Conservation (phyloP, 176 grass and related monocot species). For the Zizania latifolia region DNA sequence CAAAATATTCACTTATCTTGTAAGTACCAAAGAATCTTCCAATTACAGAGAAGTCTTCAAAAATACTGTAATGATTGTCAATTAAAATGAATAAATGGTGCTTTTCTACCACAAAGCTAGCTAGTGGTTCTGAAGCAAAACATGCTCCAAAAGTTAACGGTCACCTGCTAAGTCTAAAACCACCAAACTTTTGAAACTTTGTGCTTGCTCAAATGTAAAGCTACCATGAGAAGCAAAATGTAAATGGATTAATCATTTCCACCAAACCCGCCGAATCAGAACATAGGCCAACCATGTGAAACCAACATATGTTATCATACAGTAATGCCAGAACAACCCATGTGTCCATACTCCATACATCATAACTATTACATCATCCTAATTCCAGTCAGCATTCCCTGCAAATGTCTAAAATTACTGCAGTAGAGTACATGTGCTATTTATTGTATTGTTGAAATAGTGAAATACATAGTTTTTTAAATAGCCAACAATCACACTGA, state of each 20-base stretch:
- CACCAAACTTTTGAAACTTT: neutral
- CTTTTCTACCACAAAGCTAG: neutral
- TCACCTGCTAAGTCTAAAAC: neutral
- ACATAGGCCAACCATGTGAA: neutral
- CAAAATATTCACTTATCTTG: neutral
- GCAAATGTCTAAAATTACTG: neutral
- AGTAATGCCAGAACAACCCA: too few species aligned
- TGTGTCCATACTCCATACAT: too few species aligned
- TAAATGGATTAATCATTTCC: neutral
- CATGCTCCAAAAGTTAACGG: neutral
- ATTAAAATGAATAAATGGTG: neutral
- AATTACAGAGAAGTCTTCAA: neutral
- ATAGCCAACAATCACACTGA: neutral
- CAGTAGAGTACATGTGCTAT: neutral
- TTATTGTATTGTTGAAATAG: neutral
- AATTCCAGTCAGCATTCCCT: too few species aligned
- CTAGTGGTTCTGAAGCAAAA: neutral
- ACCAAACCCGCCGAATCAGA: neutral
- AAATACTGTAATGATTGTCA: neutral
- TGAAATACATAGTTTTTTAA: too few species aligned
- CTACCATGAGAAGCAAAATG: neutral
- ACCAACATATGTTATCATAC: neutral
- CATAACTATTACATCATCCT: too few species aligned
- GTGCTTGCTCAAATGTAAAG: neutral
- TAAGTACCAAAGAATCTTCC: neutral